These are phyloP conservation scores for Auricularia auricula-judae DNA, from an alignment of 768 basidiomycete genomes.

Conservation along the genomic window DNA sequence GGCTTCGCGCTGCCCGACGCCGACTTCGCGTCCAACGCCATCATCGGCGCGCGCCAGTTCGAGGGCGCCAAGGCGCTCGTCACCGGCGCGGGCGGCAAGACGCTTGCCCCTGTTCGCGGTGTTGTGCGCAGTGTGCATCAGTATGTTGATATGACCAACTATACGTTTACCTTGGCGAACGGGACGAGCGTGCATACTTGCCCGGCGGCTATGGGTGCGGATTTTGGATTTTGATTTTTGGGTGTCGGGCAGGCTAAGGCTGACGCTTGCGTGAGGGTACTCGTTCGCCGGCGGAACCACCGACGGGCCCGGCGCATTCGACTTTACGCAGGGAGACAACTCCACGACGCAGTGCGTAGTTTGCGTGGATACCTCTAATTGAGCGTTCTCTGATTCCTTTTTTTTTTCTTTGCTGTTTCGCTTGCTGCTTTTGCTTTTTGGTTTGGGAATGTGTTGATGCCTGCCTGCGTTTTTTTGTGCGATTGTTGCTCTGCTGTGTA, in stretches of 20 bases:
- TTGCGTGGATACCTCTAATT: not conserved
- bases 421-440: too few species aligned
- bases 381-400: not conserved
- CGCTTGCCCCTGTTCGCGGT: conserved; percentile 40
- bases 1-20: conserved; percentile 49
- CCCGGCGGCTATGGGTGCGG: conserved; percentile 64
- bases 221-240: too few species aligned
- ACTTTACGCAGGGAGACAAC: conserved; percentile 68
- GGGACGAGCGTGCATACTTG: conserved; percentile 62
- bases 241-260: not conserved
- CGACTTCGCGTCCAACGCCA: conserved; percentile 63
- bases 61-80: conserved; percentile 57
- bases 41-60: conserved; percentile 63
- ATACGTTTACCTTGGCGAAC: conserved; percentile 52
- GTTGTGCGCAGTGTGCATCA: conserved; percentile 60
- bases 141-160: conserved; percentile 44
- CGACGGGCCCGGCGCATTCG: conserved; percentile 73
- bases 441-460: too few species aligned
- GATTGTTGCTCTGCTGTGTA: too few species aligned
- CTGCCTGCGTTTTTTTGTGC: too few species aligned
- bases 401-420: not conserved
- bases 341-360: not conserved
- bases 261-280: conserved; percentile 35
- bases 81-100: conserved; percentile 23
- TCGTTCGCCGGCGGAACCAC: conserved; percentile 74